Conservation (phyloP, 495 filamentous ascomycete species). For the Collariella sp. region DNA sequence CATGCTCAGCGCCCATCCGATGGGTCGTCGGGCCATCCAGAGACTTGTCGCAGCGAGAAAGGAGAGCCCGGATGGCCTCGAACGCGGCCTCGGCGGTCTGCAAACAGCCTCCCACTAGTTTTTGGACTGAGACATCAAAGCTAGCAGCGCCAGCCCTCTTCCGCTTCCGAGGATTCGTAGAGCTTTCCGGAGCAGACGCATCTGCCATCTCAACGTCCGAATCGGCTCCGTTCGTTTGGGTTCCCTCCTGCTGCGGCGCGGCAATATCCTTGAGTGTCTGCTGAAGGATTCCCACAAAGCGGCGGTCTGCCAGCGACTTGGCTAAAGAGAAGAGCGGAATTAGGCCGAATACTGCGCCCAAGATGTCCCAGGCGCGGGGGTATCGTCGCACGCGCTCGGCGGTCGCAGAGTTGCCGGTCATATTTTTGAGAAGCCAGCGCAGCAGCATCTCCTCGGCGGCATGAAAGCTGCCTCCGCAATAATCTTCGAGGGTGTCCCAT, state of each 20-base stretch:
- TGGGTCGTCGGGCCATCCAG: constrained; percentile 18
- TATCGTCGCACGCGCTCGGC: constrained; percentile 40
- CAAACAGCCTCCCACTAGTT: constrained; percentile 26
- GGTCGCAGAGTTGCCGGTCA: constrained; percentile 32
- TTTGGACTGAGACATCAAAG: constrained; percentile 27
- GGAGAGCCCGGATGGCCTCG: constrained; percentile 27
- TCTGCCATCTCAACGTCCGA: constrained; percentile 27
- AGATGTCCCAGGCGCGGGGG: constrained; percentile 35
- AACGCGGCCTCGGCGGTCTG: constrained; percentile 35
- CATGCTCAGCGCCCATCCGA: constrained; percentile 36
- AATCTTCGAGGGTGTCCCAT: constrained; percentile 28
- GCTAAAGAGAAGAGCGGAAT: constrained; percentile 39
- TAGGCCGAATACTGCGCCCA: constrained; percentile 33
- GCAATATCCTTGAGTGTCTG: constrained; percentile 37
- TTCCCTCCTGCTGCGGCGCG: constrained; percentile 13
- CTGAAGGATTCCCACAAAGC: constrained; percentile 34
- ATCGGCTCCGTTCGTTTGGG: constrained; percentile 1
- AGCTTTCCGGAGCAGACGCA: constrained; percentile 2
- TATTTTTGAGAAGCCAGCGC: constrained; percentile 43
- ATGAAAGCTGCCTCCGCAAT: constrained; percentile 30
- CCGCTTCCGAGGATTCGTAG: constrained; percentile 28
- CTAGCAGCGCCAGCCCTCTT: constrained; percentile 24
- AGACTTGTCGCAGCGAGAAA: constrained; percentile 22
- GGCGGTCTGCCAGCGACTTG: constrained; percentile 37
- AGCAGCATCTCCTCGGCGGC: constrained; percentile 41